phyloP scores from a whole-genome alignment of 805 yeast species.

The Starmerella lactis-condensi region DNA sequence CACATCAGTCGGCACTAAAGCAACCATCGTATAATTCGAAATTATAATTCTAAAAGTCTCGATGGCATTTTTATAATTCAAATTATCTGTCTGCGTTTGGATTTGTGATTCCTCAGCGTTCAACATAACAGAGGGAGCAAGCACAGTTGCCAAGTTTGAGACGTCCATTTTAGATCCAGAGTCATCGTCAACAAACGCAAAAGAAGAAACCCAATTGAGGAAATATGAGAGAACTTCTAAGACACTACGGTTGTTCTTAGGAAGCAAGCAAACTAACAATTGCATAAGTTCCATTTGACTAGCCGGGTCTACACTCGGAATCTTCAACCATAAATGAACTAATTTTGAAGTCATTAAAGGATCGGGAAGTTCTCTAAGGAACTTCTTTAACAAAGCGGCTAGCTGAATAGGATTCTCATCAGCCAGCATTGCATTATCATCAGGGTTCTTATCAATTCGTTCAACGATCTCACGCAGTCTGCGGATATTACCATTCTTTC shows the following conservation, averaged over 20 bases:
- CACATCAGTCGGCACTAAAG: slow-evolving; percentile 55
- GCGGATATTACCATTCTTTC: slow-evolving; percentile 89
- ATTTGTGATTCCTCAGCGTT: slow-evolving; percentile 31
- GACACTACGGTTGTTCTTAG: slow-evolving; percentile 62
- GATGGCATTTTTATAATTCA: slow-evolving; percentile 61
- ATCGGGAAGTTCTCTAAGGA: slow-evolving; percentile 78
- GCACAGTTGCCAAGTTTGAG: slow-evolving; percentile 84
- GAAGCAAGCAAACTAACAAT: slow-evolving; percentile 56
- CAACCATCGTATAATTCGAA: slow-evolving; percentile 59
- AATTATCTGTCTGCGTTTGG: neutral
- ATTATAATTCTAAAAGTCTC: slow-evolving; percentile 76
- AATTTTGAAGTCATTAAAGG: slow-evolving; percentile 65
- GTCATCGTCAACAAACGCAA: slow-evolving; percentile 69
- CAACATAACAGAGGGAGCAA: slow-evolving; percentile 78
- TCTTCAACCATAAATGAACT: slow-evolving; percentile 58
- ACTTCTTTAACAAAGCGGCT: slow-evolving; percentile 82
- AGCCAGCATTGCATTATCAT: slow-evolving; percentile 48
- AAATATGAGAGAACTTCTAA: slow-evolving; percentile 73
- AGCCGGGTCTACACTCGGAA: slow-evolving; percentile 20
- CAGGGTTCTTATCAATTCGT: slow-evolving; percentile 54
- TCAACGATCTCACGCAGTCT: slow-evolving; percentile 55
- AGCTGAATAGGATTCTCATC: slow-evolving; percentile 75
- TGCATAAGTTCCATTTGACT: slow-evolving; percentile 26
- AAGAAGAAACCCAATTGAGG: slow-evolving; percentile 88
- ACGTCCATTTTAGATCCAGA: slow-evolving; percentile 85